These are phyloP conservation scores for Porpolomopsis calyptriformis DNA, from an alignment of 768 basidiomycete species.

Conservation along the genomic window DNA sequence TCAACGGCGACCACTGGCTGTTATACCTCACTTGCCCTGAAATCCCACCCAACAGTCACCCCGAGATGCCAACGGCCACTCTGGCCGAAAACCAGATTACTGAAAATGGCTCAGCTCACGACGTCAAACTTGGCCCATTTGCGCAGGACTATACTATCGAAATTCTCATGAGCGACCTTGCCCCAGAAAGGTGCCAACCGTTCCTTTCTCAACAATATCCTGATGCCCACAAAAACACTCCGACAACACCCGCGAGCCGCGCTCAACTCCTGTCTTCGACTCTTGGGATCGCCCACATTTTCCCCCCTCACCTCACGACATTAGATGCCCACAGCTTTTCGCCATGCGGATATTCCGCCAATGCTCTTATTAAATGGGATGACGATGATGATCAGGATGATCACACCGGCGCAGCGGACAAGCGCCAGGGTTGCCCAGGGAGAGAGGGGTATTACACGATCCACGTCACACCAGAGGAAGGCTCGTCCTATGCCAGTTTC, in stretches of 20 bases:
- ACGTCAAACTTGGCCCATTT: slow-evolving; percentile 6
- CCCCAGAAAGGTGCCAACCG: slow-evolving; percentile 57
- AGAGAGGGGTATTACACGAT: slow-evolving; percentile 95
- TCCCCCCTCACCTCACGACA: slow-evolving; percentile 66
- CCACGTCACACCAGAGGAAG: slow-evolving; percentile 96
- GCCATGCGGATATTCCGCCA: slow-evolving; percentile 94
- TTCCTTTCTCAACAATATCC: slow-evolving; percentile 64
- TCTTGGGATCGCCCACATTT: slow-evolving; percentile 74
- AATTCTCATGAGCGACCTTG: slow-evolving; percentile 92
- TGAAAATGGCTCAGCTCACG: no score
- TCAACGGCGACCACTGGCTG: slow-evolving; percentile 98
- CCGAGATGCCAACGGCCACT: no score
- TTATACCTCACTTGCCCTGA: slow-evolving; percentile 76
- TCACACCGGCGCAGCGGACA: slow-evolving; percentile 1
- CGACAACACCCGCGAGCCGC: slow-evolving; percentile 37
- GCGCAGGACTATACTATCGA: slow-evolving; percentile 88
- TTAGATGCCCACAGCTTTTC: slow-evolving; percentile 90
- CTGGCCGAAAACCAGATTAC: no score
- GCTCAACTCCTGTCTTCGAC: slow-evolving; percentile 52
- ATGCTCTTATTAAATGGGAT: slow-evolving; percentile 71
- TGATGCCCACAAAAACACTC: slow-evolving; percentile 21
- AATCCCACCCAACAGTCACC: no score
- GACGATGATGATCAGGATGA: slow-evolving; percentile 25
- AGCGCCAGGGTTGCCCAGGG: slow-evolving; percentile 13
- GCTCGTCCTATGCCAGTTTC: slow-evolving; percentile 97